Conservation (phyloP, 805 yeast genomes). For the Nakazawaea molendinolei region DNA sequence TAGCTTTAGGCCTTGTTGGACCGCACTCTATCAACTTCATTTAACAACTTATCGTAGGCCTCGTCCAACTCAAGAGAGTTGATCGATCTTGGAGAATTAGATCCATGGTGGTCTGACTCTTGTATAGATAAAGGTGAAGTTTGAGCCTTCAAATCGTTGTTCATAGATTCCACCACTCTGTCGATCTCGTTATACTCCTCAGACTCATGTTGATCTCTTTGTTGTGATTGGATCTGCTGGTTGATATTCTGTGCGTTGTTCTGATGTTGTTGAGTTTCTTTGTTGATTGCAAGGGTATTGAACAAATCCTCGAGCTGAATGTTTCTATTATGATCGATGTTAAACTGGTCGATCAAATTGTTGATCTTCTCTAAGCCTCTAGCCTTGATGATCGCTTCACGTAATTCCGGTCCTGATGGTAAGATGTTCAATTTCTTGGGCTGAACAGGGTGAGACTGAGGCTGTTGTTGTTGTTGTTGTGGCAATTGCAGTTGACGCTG, state of each 20-base stretch:
- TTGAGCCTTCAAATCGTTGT: constrained; percentile 6
- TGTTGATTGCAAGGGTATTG: constrained; percentile 4
- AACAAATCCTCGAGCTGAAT: constrained; percentile 16
- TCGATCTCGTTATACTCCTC: constrained; percentile 4
- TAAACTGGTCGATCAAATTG: constrained; percentile 61
- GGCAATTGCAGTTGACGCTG: constrained; percentile 1
- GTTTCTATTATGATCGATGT: constrained; percentile 32
- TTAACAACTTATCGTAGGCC: constrained; percentile 64
- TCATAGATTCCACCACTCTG: neutral
- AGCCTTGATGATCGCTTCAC: constrained; percentile 63
- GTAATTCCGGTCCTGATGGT: constrained; percentile 48
- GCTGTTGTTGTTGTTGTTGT: neutral
- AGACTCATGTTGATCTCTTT: constrained; percentile 14
- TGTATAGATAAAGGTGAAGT: neutral
- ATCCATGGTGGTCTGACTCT: constrained; percentile 7
- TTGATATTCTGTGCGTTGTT: neutral
- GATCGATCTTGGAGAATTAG: constrained; percentile 20
- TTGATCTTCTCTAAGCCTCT: constrained; percentile 68
- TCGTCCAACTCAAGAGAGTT: constrained; percentile 40
- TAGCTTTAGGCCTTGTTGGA: constrained; percentile 30
- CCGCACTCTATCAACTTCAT: constrained; percentile 60
- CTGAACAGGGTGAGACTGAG: constrained; percentile 9
- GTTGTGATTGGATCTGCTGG: neutral
- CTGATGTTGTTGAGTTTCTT: constrained; percentile 1
- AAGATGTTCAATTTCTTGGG: constrained; percentile 26